Evolutionary conservation across 2,329 filamentous ascomycete genomes (phyloP).

Genomic region (Xylaria digitata): DNA sequence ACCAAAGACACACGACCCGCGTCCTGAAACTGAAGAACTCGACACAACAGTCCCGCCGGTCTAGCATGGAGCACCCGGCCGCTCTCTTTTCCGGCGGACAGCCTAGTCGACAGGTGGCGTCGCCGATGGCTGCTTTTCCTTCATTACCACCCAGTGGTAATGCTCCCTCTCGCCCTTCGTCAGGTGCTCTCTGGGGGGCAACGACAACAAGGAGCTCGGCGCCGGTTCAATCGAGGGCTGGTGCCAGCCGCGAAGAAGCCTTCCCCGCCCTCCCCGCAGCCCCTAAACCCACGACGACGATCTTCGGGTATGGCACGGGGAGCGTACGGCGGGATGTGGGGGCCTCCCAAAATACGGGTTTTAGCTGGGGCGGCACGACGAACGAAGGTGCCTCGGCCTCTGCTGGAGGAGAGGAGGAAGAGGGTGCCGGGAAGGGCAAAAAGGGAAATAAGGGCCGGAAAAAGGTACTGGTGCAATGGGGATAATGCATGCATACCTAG

Average conservation of each 20-base stretch:
- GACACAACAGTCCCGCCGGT: constrained; percentile 53
- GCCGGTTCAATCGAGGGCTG: constrained; percentile 35
- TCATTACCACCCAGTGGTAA: constrained; percentile 43
- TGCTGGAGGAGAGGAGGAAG: constrained; percentile 41
- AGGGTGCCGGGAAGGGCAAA: constrained; percentile 60
- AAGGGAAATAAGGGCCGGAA: constrained; percentile 70
- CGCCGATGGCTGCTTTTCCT: constrained; percentile 46
- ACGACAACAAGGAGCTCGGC: constrained; percentile 32
- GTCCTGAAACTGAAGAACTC: constrained; percentile 69
- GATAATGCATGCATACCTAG: constrained; percentile 53
- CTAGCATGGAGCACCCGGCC: constrained; percentile 46
- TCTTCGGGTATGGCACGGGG: constrained; percentile 70
- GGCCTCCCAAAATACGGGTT: constrained; percentile 59
- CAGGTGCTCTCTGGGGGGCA: constrained; percentile 42
- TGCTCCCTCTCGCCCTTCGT: constrained; percentile 36
- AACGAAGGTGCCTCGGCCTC: constrained; percentile 38
- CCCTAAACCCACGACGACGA: constrained; percentile 72
- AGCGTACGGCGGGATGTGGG: constrained; percentile 66
- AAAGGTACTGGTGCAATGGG: constrained; percentile 71
- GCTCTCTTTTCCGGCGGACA: constrained; percentile 34
- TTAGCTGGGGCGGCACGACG: constrained; percentile 61
- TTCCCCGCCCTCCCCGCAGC: constrained; percentile 88
- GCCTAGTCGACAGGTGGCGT: constrained; percentile 30
- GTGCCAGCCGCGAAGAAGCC: constrained; percentile 63
- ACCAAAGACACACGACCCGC: constrained; percentile 63